phyloP scores from a whole-genome alignment of 2,329 filamentous ascomycete genomes.

The Triangularia verruculosa region DNA sequence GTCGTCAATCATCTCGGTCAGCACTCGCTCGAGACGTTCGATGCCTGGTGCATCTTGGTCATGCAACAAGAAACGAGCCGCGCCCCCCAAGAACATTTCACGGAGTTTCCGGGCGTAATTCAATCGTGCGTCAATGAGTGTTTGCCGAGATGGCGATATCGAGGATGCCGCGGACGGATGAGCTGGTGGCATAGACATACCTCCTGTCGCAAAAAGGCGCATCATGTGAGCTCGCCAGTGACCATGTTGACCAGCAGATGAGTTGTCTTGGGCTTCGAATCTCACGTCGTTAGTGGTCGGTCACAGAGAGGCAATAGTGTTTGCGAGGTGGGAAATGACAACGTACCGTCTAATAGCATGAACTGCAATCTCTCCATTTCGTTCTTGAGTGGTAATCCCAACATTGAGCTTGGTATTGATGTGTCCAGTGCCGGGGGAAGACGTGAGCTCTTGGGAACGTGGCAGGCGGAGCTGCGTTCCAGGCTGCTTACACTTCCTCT shows the following conservation, averaged over 20 bases:
- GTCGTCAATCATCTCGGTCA: conserved; percentile 17
- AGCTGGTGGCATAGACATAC: background rate
- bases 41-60: conserved; percentile 17
- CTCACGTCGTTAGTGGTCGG: background rate
- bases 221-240: conserved; percentile 10
- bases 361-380: background rate
- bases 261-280: background rate
- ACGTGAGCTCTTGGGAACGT: background rate
- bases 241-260: background rate
- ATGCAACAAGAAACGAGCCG: conserved; percentile 18
- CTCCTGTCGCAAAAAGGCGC: conserved; percentile 8
- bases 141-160: background rate
- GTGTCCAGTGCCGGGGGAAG: background rate
- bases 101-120: conserved; percentile 13
- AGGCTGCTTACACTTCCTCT: background rate
- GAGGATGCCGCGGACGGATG: background rate
- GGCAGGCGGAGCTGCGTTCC: background rate
- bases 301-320: background rate
- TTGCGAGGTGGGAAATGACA: background rate
- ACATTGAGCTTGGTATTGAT: background rate
- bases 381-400: background rate
- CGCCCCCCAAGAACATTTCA: conserved; percentile 20
- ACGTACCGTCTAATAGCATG: background rate
- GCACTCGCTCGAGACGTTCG: conserved; percentile 13
- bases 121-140: conserved; percentile 11